These are phyloP conservation scores for Saccharomyces hybrid DNA, from an alignment of 1,139 yeast species.

Conservation along the genomic window DNA sequence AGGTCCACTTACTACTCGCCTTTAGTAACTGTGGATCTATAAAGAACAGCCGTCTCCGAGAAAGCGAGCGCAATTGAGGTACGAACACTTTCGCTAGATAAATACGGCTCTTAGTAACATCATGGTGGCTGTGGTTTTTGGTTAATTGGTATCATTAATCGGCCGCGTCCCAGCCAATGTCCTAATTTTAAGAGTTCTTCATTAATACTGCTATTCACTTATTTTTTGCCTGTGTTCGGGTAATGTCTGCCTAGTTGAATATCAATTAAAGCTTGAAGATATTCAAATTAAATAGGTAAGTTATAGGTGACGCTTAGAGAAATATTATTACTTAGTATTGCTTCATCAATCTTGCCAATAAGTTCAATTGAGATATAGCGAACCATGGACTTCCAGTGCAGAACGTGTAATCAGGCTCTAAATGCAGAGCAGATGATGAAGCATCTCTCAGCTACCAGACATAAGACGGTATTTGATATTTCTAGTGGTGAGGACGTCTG, in stretches of 20 bases:
- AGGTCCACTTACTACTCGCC: neutral
- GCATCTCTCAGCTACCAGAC: constrained; percentile 50
- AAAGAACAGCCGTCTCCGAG: neutral
- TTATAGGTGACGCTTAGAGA: neutral
- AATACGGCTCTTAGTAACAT: neutral
- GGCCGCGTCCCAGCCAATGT: neutral
- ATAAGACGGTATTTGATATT: constrained; percentile 37
- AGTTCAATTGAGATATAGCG: neutral
- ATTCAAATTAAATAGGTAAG: neutral
- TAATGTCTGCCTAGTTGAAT: neutral
- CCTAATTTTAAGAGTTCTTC: constrained; percentile 36
- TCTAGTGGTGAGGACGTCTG: constrained; percentile 38
- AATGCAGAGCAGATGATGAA: constrained; percentile 34
- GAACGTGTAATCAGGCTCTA: constrained; percentile 27
- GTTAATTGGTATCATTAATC: too few species aligned
- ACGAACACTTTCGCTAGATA: neutral
- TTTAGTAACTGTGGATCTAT: neutral
- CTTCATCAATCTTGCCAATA: neutral
- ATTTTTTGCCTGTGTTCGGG: neutral
- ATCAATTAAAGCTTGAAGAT: neutral
- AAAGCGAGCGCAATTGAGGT: neutral
- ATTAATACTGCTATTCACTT: neutral
- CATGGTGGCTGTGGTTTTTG: too few species aligned
- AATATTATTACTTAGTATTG: neutral
- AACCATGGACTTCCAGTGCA: constrained; percentile 22